phyloP scores from a whole-genome alignment of 345 rosid genomes.

The Ailanthus altissimus region DNA sequence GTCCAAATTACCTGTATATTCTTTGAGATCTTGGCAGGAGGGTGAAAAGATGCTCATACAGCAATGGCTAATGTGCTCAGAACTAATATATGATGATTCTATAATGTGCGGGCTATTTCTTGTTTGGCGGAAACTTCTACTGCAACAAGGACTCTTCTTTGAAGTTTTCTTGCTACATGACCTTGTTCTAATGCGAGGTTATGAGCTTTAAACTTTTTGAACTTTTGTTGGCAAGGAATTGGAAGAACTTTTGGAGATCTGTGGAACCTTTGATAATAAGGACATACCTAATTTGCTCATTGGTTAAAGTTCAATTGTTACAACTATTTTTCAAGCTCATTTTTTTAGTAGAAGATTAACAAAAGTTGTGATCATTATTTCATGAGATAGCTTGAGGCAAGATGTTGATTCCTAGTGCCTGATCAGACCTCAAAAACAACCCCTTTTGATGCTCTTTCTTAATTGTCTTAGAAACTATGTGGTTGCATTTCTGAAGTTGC shows the following conservation, averaged over 20 bases:
- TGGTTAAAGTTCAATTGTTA: not conserved
- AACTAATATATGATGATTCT: not conserved
- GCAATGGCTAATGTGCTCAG: not conserved
- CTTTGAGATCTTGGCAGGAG: not conserved
- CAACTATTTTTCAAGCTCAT: not conserved
- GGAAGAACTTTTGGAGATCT: not conserved
- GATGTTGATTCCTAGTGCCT: not conserved
- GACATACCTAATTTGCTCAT: not conserved
- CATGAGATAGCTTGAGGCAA: not conserved
- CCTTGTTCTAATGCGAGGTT: not conserved
- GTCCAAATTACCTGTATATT: not conserved
- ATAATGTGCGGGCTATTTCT: not conserved
- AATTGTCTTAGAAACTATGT: not conserved
- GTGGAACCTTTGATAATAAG: not conserved
- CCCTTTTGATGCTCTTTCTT: not conserved
- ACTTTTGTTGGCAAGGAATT: not conserved
- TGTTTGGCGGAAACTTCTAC: not conserved
- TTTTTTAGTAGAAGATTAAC: not conserved
- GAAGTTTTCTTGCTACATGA: not conserved
- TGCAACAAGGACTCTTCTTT: not conserved
- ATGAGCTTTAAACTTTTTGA: not conserved
- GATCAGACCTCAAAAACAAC: not conserved
- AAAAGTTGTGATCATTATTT: not conserved
- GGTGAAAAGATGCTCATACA: not conserved
- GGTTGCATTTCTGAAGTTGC: not conserved